A percentile compares a stretch with the other conserved stretches of the same genome.
phyloP scores from a whole-genome alignment of 1,139 yeast genomes.

The Nakaseomyces glabratus region DNA sequence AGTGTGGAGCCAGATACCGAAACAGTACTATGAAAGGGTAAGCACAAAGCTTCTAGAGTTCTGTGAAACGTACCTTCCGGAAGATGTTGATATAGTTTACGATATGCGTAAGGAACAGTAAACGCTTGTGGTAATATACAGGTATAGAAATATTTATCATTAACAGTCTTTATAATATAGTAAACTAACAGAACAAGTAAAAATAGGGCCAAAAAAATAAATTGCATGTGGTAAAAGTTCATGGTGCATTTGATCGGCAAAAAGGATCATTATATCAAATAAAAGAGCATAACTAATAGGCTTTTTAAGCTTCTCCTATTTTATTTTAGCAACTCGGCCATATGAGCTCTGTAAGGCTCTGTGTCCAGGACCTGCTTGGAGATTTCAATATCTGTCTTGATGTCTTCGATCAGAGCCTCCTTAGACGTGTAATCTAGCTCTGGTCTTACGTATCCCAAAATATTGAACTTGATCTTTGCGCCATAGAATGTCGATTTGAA shows the following conservation, averaged over 20 bases:
- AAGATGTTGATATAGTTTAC: slow-evolving; percentile 21
- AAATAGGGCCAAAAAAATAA: too few species aligned
- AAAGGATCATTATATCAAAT: too few species aligned
- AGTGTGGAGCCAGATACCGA: slow-evolving; percentile 18
- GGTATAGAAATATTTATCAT: too few species aligned
- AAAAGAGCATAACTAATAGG: too few species aligned
- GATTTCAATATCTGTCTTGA: slow-evolving; percentile 65
- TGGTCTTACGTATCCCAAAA: slow-evolving; percentile 86
- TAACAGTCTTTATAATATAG: too few species aligned
- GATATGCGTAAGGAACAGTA: slow-evolving; percentile 7
- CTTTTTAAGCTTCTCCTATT: too few species aligned
- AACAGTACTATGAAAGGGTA: slow-evolving; percentile 9
- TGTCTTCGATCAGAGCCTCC: slow-evolving; percentile 82
- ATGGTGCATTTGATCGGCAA: too few species aligned
- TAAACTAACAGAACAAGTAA: too few species aligned
- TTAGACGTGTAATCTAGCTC: slow-evolving; percentile 79
- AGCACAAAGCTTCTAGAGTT: slow-evolving; percentile 15
- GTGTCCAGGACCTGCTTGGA: slow-evolving; percentile 43
- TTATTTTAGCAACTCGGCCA: slow-evolving; percentile 9
- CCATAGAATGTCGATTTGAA: slow-evolving; percentile 73
- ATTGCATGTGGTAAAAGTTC: too few species aligned
- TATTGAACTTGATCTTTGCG: slow-evolving; percentile 54
- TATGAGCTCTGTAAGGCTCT: slow-evolving; percentile 9
- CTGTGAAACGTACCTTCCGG: slow-evolving; percentile 25
- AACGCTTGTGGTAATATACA: too few species aligned